Percentiles rank a stretch among this genome's conserved stretches.
phyloP scores from a whole-genome alignment of 108 stramenopile genomes.

The Nitzschia inconspicua region DNA sequence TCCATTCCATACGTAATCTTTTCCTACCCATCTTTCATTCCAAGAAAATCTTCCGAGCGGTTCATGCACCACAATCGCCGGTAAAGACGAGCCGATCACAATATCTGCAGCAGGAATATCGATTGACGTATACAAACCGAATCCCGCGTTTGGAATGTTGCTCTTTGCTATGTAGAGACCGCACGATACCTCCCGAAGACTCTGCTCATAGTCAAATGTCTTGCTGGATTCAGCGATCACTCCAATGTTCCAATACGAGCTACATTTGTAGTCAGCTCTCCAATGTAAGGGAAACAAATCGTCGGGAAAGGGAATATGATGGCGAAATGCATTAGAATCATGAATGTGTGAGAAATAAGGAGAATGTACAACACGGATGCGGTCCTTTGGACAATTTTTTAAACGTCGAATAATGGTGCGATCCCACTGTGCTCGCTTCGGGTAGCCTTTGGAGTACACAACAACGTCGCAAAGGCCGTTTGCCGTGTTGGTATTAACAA shows the following conservation, averaged over 20 bases:
- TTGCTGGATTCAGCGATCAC: neutral
- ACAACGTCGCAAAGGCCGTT: neutral
- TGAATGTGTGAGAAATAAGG: constrained; percentile 30
- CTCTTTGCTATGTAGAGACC: constrained; percentile 44
- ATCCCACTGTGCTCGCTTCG: too few species aligned
- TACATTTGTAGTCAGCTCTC: constrained; percentile 23
- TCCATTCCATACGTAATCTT: constrained; percentile 21
- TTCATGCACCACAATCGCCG: constrained; percentile 1
- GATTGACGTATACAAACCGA: constrained; percentile 50
- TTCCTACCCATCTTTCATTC: constrained; percentile 4
- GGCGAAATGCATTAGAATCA: constrained; percentile 25
- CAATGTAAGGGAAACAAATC: constrained; percentile 36
- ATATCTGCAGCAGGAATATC: constrained; percentile 11
- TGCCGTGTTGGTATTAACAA: neutral
- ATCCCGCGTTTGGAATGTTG: constrained; percentile 50
- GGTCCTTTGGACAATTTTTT: constrained; percentile 22
- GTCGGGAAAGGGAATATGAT: constrained; percentile 32
- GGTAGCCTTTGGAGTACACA: neutral
- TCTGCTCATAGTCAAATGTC: constrained; percentile 2
- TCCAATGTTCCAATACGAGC: constrained; percentile 3
- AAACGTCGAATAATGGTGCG: neutral
- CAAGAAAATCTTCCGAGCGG: too few species aligned
- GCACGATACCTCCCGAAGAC: constrained; percentile 23
- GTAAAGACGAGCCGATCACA: constrained; percentile 1
- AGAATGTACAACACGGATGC: constrained; percentile 14